A percentile compares a stretch with the other conserved stretches of the same genome.
These are phyloP conservation scores for Bruguiera hainesii DNA, from an alignment of 441 rosid species.

Conservation along the genomic window DNA sequence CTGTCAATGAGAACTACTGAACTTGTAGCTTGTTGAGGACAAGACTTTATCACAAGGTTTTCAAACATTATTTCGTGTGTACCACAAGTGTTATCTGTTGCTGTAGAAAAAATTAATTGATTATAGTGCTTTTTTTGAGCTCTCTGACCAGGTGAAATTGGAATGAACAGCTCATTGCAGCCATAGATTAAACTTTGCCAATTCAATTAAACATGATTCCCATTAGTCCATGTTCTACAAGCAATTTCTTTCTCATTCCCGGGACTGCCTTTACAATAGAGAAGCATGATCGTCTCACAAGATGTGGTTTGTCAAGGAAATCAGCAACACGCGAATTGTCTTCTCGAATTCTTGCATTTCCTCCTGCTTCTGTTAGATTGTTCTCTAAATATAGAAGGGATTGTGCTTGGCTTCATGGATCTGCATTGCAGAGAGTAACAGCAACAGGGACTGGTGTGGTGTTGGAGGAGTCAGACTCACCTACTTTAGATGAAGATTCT, in stretches of 20 bases:
- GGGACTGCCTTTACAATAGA: constrained; percentile 45
- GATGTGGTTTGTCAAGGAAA: constrained; percentile 50
- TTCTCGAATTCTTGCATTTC: constrained; percentile 41
- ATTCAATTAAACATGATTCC: constrained; percentile 50
- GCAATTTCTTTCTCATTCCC: constrained; percentile 54
- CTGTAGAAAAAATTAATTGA: constrained; percentile 4
- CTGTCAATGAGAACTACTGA: not conserved
- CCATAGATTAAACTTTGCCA: constrained; percentile 14
- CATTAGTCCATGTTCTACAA: constrained; percentile 47
- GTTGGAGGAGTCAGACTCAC: constrained; percentile 58
- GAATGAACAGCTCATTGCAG: constrained; percentile 29
- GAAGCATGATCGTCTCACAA: constrained; percentile 38
- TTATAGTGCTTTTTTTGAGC: constrained; percentile 6
- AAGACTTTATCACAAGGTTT: not conserved
- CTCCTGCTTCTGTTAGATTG: constrained; percentile 44
- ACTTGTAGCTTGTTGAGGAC: not conserved
- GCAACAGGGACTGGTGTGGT: constrained; percentile 75
- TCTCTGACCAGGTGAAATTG: constrained; percentile 35
- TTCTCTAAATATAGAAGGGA: constrained; percentile 48
- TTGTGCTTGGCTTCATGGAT: constrained; percentile 34
- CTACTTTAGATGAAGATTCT: constrained; percentile 20
- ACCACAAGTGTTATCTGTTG: not conserved
- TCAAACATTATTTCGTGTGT: not conserved
- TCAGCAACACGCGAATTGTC: constrained; percentile 29
- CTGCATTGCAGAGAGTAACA: constrained; percentile 24